Base-by-base conservation (phyloP, 176 grass and related monocot genomes). In the Thinopyrum elongatum region DNA sequence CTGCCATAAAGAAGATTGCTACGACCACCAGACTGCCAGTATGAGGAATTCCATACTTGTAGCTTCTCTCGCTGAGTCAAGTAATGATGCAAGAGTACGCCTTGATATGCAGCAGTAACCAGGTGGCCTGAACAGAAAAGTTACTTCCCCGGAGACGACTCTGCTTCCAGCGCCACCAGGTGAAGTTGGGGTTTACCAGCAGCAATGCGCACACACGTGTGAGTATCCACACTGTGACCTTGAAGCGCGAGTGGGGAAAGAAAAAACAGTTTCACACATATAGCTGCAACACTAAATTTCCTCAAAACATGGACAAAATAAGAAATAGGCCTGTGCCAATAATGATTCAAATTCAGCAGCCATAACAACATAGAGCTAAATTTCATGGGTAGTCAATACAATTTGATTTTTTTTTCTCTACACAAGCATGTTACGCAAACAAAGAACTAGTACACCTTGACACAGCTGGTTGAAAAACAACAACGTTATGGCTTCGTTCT, bases 401-500 rank as follows among this genome's bases (percentile, higher is more conserved):
- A 46, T 25, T 30, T 2, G 28, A 17, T 61, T 4, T 59, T 68
- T n/a, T 5, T 47, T 60, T 14, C 25, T 15, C 42, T 60, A 22
- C 42, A 79, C 8, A 6, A 55, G 34, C 17, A 28, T 61, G n/a
- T 46, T 38, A 13, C 51, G 30, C 8, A n/a, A 69, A 28, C 22
- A 44, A 76, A 75, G 67, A 83, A 70, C 6, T 19, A 22, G 27
- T 31, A 30, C 4, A 0, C n/a, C 3, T 75, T 39, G 21, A n/a
- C 5, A 77, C 28, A 10, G 14, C 49, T 82, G 22, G 23, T 73
- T 65, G 4, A 47, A 85, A 76, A 82, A 58, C 79, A 98, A 90
- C 90, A n/a, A n/a, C 95, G 92, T 77, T 94, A 83, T 21, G 95
- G 92, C 67, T n/a, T 91, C 90, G 86, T 97, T 95, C 87, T 97